phyloP scores from a whole-genome alignment of 2,329 filamentous ascomycete genomes.

The Colletotrichum orchidophilum region DNA sequence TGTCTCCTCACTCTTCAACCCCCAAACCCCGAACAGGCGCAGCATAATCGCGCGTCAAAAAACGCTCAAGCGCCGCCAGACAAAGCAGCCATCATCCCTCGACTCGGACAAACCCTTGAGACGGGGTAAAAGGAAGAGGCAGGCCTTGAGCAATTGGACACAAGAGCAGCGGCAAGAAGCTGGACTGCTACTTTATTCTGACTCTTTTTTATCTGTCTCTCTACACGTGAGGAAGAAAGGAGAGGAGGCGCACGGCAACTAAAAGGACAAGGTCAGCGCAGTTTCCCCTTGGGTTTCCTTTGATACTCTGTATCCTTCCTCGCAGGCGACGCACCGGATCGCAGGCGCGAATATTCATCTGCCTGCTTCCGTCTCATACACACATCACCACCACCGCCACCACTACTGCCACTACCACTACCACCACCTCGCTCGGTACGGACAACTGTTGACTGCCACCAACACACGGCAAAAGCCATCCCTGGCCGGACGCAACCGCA shows the following conservation, averaged over 20 bases:
- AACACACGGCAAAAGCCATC: background rate
- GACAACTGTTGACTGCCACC: background rate
- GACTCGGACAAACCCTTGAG: constrained; percentile 25
- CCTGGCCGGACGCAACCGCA: background rate
- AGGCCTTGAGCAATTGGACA: background rate
- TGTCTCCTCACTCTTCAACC: constrained; percentile 26
- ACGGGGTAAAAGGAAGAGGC: constrained; percentile 7
- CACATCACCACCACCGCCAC: background rate
- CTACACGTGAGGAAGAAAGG: background rate
- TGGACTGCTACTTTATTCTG: background rate
- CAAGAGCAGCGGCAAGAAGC: background rate
- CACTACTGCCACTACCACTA: background rate
- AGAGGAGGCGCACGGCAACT: background rate
- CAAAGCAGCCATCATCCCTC: constrained; percentile 32
- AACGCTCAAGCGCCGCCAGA: constrained; percentile 47
- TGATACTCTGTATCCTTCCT: background rate
- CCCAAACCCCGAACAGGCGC: constrained; percentile 47
- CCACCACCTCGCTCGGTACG: background rate
- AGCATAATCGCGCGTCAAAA: constrained; percentile 58
- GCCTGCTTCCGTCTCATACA: background rate
- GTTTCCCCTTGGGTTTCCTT: background rate
- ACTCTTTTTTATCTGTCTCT: background rate
- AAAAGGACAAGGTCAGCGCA: background rate
- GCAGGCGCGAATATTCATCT: background rate
- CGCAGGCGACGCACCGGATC: background rate